Percentiles rank a stretch among this genome's conserved stretches.
phyloP scores from a whole-genome alignment of 495 filamentous ascomycete species.

The Tirmania nivea region DNA sequence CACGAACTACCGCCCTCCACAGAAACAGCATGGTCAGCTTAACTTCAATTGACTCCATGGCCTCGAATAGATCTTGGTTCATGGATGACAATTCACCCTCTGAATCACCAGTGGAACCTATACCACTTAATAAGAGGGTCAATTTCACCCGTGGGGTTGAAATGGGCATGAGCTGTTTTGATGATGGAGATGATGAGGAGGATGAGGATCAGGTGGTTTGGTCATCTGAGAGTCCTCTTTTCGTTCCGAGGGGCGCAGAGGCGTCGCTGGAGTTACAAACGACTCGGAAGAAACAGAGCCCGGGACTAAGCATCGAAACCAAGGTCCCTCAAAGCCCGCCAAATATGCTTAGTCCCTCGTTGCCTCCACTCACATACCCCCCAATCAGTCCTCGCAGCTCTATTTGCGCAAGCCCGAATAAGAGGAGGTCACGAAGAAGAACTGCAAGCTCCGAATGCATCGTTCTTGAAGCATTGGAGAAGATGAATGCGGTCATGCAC shows the following conservation, averaged over 20 bases:
- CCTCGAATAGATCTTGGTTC: not conserved
- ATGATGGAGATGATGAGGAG: not conserved
- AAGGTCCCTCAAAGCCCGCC: not conserved
- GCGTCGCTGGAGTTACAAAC: not conserved
- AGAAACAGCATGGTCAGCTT: not conserved
- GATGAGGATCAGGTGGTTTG: not conserved
- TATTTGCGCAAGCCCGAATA: conserved; percentile 1
- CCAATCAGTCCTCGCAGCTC: not conserved
- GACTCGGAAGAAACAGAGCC: not conserved
- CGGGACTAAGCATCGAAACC: not conserved
- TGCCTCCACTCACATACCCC: too few relatives aligned
- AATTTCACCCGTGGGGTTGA: not conserved
- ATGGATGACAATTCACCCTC: not conserved
- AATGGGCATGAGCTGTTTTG: not conserved
- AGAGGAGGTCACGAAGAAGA: conserved; percentile 11
- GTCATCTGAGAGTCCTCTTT: not conserved
- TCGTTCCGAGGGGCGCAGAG: not conserved
- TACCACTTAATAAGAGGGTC: not conserved
- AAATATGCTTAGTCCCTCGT: not conserved
- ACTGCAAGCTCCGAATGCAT: conserved; percentile 19
- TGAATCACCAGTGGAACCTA: not conserved
- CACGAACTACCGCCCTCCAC: not conserved
- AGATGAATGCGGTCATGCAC: conserved; percentile 6
- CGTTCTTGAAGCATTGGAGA: conserved; percentile 14
- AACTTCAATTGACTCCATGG: not conserved